Base-by-base conservation (phyloP, 2,329 filamentous ascomycete species). In the Diatrype stigma region DNA sequence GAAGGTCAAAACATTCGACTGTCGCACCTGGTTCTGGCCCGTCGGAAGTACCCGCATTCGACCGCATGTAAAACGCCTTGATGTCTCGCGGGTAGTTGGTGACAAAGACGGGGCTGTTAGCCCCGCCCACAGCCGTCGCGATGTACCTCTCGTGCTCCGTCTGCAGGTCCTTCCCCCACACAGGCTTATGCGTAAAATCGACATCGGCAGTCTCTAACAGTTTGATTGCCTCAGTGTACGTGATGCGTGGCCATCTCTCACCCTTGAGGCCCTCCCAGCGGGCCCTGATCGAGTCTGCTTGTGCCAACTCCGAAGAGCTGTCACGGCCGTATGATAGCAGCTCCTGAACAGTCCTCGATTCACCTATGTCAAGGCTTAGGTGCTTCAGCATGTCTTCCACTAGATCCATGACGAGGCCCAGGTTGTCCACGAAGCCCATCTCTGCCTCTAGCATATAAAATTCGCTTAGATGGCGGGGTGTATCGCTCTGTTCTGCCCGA, bases 391-490 rank as follows among this genome's bases (percentile, higher is more conserved):
- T 84, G 49, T 85, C 76, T 68, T 97, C 90, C 2, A 90, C 81
- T n/a, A 93, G 69, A 51, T 85, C 76, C 80, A 96, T 94, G 60
- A 99, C 77, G 23, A 80, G 74, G 28, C 79, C 73, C 57, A 96
- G 76, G 56, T 84, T 74, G 45, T 88, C 78, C 40, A 86, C 81
- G 67, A 96, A 96, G 62, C 84, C 86, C 66, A 92, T 76, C 69
- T 99, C 94, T 16, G 86, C 92, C 70, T 99, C 94, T 2, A 99
- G 81, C 94, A 99, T 97, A 72, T 97, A 97, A 64, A 99, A 97
- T 66, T 99, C 94, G 73, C 90, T 96, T 54, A 99, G 76, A 70
- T 99, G 94, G 26, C 94, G 85, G 6, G 91, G 86, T 0, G 94
- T 97, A 64, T 97, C 92, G 70, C 91, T 96, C 65, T 85, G 86